phyloP scores from a whole-genome alignment of 2,329 filamentous ascomycete species.

The Shiraia bambusicola region DNA sequence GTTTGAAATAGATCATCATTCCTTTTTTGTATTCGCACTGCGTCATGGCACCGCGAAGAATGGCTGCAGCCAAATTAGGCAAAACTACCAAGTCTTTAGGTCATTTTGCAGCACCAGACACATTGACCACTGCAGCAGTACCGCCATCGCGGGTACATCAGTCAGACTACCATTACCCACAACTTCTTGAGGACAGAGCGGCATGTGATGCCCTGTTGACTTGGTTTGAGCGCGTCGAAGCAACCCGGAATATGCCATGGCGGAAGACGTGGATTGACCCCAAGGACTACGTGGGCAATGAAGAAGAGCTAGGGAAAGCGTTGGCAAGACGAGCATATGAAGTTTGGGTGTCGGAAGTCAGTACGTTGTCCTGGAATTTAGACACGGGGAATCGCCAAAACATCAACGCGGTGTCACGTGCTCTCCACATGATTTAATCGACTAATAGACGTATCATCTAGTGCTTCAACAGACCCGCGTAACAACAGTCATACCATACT shows the following conservation, averaged over 20 bases:
- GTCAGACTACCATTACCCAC: constrained; percentile 34
- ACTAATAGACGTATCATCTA: constrained; percentile 4
- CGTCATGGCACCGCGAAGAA: constrained; percentile 18
- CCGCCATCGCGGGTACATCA: constrained; percentile 32
- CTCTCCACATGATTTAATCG: background rate
- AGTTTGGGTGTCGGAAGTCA: constrained; percentile 68
- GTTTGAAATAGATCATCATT: constrained; percentile 1
- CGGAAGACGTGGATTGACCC: constrained; percentile 60
- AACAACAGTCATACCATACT: constrained; percentile 63
- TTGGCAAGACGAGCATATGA: constrained; percentile 62
- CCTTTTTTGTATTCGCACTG: background rate
- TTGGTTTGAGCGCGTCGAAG: constrained; percentile 37
- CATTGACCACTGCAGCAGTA: constrained; percentile 13
- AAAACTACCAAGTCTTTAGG: constrained; percentile 4
- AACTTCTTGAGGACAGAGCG: constrained; percentile 21
- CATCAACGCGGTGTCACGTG: constrained; percentile 22
- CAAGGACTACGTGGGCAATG: constrained; percentile 18
- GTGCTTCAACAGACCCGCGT: constrained; percentile 68
- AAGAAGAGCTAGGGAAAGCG: constrained; percentile 38
- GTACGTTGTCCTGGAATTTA: constrained; percentile 24
- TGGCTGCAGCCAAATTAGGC: constrained; percentile 2
- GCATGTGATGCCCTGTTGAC: constrained; percentile 23
- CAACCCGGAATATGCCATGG: constrained; percentile 42
- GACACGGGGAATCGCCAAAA: background rate
- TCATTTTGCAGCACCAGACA: constrained; percentile 15